Evolutionary conservation across 1,284 basidiomycete genomes (phyloP).

Genomic region (Rhizopogon parksii): DNA sequence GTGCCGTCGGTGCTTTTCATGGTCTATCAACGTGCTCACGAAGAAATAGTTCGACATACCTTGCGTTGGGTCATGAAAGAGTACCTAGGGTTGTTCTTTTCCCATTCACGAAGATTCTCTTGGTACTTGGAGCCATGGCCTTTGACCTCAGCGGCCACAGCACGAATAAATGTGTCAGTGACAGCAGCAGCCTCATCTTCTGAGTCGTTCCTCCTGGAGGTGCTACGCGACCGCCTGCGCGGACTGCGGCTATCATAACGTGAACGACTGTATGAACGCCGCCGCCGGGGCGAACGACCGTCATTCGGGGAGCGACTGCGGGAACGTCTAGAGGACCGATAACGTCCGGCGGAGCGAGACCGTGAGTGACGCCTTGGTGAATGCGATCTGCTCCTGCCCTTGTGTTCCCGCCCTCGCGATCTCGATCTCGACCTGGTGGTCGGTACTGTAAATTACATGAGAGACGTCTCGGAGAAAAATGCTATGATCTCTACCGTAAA

Average conservation of each 20-base stretch:
- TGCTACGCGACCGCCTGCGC: slow-evolving; percentile 33
- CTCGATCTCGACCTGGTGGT: slow-evolving; percentile 26
- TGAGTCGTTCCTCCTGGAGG: slow-evolving; percentile 30
- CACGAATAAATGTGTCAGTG: slow-evolving; percentile 76
- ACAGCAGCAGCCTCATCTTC: slow-evolving; percentile 59
- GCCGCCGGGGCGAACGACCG: slow-evolving; percentile 37
- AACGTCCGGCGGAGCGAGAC: slow-evolving; percentile 42
- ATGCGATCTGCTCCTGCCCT: slow-evolving; percentile 34
- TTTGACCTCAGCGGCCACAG: slow-evolving; percentile 78
- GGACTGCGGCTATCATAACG: slow-evolving; percentile 38
- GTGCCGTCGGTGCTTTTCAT: slow-evolving; percentile 66
- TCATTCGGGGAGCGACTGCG: slow-evolving; percentile 22
- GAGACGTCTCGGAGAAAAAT: slow-evolving; percentile 5
- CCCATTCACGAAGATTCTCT: slow-evolving; percentile 65
- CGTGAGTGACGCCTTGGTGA: slow-evolving; percentile 37
- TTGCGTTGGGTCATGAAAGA: slow-evolving; percentile 66
- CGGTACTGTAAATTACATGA: slow-evolving; percentile 26
- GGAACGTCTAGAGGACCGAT: slow-evolving; percentile 23
- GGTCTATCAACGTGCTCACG: slow-evolving; percentile 3
- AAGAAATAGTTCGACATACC: slow-evolving; percentile 38
- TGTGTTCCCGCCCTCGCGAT: slow-evolving; percentile 16
- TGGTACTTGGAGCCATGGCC: slow-evolving; percentile 79
- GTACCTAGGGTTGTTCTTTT: slow-evolving; percentile 77
- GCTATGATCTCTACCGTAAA: slow-evolving; percentile 59
- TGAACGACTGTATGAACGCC: slow-evolving; percentile 26